Conservation (phyloP, 1,284 basidiomycete species). For the Pseudozyma hubeiensis region DNA sequence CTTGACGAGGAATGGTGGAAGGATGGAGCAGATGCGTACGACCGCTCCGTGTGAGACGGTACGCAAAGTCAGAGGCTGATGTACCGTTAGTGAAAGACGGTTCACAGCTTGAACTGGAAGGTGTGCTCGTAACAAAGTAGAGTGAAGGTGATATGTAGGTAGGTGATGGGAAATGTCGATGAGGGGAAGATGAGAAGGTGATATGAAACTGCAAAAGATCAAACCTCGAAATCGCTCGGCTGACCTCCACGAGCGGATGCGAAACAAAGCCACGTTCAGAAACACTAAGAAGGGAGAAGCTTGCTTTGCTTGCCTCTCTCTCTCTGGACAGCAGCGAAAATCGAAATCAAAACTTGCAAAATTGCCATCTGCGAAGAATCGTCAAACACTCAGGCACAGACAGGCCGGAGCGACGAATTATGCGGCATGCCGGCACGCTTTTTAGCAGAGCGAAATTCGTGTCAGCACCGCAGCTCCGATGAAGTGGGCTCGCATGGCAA, state of each 20-base stretch:
- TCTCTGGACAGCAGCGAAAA: too few species aligned
- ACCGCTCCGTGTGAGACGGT: slow-evolving; percentile 33
- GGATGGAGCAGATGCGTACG: slow-evolving; percentile 36
- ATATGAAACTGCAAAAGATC: too few species aligned
- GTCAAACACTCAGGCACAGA: too few species aligned
- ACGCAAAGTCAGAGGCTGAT: slow-evolving; percentile 32
- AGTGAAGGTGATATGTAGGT: not conserved
- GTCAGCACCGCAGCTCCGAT: not conserved
- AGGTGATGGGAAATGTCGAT: not conserved
- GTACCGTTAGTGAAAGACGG: slow-evolving; percentile 17
- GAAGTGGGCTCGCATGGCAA: not conserved
- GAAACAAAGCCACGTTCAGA: not conserved
- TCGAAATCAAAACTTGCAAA: too few species aligned
- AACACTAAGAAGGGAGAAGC: too few species aligned
- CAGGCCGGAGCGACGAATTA: too few species aligned
- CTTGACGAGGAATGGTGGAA: slow-evolving; percentile 55
- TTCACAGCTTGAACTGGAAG: slow-evolving; percentile 22
- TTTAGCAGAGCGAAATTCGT: too few species aligned
- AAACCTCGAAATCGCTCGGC: not conserved
- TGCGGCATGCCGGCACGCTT: too few species aligned
- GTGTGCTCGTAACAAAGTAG: not conserved
- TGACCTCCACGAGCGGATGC: not conserved
- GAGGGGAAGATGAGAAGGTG: too few species aligned
- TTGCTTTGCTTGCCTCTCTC: too few species aligned
- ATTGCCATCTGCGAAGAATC: too few species aligned